A percentile compares a stretch with the other conserved stretches of the same genome.
Evolutionary conservation across 179 eudicot genomes (phyloP).

Genomic region (Silene noctiflora): DNA sequence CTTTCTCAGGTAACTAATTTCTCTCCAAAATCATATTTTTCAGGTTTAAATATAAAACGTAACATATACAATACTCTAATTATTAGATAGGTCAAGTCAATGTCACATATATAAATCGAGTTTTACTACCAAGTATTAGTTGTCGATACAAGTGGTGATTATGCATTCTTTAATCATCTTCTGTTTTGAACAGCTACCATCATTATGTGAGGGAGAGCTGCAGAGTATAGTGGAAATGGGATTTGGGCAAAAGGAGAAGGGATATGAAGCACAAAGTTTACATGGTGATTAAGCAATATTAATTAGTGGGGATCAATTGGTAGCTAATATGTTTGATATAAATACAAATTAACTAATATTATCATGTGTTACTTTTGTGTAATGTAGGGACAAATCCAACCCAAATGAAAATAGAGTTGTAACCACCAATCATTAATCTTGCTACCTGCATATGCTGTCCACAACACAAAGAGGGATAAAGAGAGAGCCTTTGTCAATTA

Average conservation of each 20-base stretch:
- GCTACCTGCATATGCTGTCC: slow-evolving; percentile 31
- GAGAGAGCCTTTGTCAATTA: slow-evolving; percentile 37
- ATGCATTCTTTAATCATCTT: too few relatives aligned
- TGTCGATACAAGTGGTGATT: too few relatives aligned
- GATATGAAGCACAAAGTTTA: slow-evolving; percentile 36
- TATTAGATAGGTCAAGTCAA: too few relatives aligned
- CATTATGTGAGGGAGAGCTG: slow-evolving; percentile 64
- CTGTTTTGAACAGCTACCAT: slow-evolving; percentile 38
- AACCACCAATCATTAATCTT: slow-evolving; percentile 39
- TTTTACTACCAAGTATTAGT: too few relatives aligned
- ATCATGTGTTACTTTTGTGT: slow-evolving; percentile 10
- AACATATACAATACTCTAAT: too few relatives aligned
- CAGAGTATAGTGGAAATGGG: slow-evolving; percentile 84
- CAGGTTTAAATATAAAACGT: too few relatives aligned
- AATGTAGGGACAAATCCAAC: slow-evolving; percentile 49
- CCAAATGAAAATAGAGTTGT: slow-evolving; percentile 65
- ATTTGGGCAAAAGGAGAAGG: slow-evolving; percentile 40
- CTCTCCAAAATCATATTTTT: too few relatives aligned
- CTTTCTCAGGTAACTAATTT: slow-evolving; percentile 49
- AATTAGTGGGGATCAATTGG: neutral
- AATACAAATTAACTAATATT: slow-evolving; percentile 14
- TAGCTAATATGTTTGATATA: slow-evolving; percentile 3
- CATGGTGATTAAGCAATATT: slow-evolving; percentile 34
- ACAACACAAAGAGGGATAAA: slow-evolving; percentile 4
- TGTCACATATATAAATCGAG: too few relatives aligned